Evolutionary conservation across 1,284 basidiomycete species (phyloP).

Genomic region (Flammula alnicola): DNA sequence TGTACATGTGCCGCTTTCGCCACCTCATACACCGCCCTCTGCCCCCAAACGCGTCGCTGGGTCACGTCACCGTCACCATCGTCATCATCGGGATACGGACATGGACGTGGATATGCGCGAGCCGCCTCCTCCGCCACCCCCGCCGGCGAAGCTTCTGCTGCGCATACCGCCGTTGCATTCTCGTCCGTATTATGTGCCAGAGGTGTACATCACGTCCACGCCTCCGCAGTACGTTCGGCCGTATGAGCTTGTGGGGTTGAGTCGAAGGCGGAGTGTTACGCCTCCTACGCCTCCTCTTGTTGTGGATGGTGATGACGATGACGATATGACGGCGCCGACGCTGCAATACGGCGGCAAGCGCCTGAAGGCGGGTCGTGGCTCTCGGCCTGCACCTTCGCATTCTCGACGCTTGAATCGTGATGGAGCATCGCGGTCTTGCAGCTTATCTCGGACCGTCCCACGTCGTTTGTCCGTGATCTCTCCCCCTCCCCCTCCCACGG

Average conservation of each 20-base stretch:
- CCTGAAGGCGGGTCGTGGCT: too few relatives aligned
- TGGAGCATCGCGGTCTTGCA: background rate
- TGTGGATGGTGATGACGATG: background rate
- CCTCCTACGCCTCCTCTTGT: background rate
- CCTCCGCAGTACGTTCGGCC: constrained; percentile 17
- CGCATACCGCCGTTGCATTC: constrained; percentile 33
- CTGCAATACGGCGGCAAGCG: background rate
- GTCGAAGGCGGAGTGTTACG: constrained; percentile 10
- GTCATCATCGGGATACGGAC: constrained; percentile 1
- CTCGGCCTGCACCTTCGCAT: background rate
- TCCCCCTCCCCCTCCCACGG: too few relatives aligned
- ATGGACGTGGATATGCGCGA: constrained; percentile 6
- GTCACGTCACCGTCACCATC: too few relatives aligned
- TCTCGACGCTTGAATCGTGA: background rate
- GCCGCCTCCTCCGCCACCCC: background rate
- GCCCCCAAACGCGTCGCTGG: background rate
- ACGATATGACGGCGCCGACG: background rate
- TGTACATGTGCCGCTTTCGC: constrained; percentile 13
- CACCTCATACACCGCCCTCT: constrained; percentile 15
- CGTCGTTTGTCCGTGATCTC: too few relatives aligned
- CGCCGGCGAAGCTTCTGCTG: constrained; percentile 22
- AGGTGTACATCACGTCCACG: constrained; percentile 35
- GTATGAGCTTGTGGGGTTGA: constrained; percentile 8
- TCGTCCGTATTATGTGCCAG: constrained; percentile 18
- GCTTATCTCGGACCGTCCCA: background rate